Conservation (phyloP, 2,329 filamentous ascomycete genomes). For the Cladophialophora immunda region DNA sequence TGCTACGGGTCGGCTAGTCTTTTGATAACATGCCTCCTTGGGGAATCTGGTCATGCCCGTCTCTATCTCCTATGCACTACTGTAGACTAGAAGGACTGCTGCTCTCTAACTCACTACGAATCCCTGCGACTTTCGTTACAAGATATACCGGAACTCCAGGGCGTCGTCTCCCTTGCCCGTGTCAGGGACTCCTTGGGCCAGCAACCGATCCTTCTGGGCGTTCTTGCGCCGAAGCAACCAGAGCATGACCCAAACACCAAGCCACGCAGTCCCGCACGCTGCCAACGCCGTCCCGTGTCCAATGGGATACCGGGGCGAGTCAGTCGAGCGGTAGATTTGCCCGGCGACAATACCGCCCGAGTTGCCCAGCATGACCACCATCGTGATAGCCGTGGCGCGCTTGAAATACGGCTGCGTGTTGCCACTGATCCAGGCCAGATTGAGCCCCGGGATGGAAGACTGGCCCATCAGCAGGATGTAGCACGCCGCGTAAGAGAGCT, state of each 20-base stretch:
- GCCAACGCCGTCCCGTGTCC: slow-evolving; percentile 6
- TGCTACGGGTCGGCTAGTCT: too few species aligned
- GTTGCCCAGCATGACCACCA: slow-evolving; percentile 7
- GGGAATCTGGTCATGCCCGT: too few species aligned
- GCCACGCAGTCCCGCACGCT: background rate
- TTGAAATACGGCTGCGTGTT: slow-evolving; percentile 12
- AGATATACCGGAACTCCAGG: slow-evolving; percentile 11
- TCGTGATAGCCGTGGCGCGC: slow-evolving; percentile 12
- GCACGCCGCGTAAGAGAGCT: too few species aligned
- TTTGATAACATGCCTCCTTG: too few species aligned
- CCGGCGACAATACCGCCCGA: slow-evolving; percentile 2
- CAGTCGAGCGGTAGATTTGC: slow-evolving; percentile 6
- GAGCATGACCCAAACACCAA: background rate
- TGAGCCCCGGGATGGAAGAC: background rate
- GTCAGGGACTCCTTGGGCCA: background rate
- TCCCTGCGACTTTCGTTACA: too few species aligned
- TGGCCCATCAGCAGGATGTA: slow-evolving; percentile 4
- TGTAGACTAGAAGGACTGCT: too few species aligned
- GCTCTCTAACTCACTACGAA: too few species aligned
- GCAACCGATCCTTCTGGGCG: background rate
- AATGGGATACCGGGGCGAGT: slow-evolving; percentile 7
- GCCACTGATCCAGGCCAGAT: slow-evolving; percentile 10
- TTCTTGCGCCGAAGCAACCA: background rate
- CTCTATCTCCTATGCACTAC: too few species aligned
- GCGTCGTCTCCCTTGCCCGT: slow-evolving; percentile 7